A percentile compares a stretch with the other conserved stretches of the same genome.
Evolutionary conservation across 148 eudicot genomes (phyloP).

Genomic region (Fagopyrum homotropicum): DNA sequence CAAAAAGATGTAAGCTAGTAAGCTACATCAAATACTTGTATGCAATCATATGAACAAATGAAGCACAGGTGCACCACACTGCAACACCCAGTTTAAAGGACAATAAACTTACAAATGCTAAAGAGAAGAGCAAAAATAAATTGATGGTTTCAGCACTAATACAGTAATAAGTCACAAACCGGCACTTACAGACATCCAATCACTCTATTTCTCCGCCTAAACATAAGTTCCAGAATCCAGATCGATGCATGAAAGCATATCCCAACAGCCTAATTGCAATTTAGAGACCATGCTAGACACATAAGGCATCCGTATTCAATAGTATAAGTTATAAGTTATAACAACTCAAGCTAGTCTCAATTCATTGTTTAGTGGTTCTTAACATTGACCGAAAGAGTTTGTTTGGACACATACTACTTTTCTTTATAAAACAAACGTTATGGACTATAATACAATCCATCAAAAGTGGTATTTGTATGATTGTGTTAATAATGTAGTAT

Average conservation of each 20-base stretch:
- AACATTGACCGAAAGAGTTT: no score
- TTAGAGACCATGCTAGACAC: not conserved
- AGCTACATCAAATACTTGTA: not conserved
- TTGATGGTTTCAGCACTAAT: not conserved
- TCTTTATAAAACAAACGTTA: no score
- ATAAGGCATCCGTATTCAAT: not conserved
- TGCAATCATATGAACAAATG: not conserved
- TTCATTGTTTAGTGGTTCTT: not conserved
- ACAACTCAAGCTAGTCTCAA: not conserved
- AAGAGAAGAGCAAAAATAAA: not conserved
- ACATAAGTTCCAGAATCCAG: not conserved
- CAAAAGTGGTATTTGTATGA: no score
- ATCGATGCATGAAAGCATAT: not conserved
- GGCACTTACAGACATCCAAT: not conserved
- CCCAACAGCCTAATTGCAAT: not conserved
- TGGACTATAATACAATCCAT: no score
- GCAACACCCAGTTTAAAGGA: not conserved
- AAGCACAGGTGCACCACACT: not conserved
- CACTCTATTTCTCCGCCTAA: not conserved
- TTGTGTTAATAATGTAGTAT: no score
- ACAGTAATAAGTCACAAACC: not conserved
- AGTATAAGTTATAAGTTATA: not conserved
- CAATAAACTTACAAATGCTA: not conserved
- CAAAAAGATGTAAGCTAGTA: conserved; percentile 4
- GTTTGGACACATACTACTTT: no score